These are phyloP conservation scores for Alternaria atra DNA, from an alignment of 2,329 filamentous ascomycete genomes.

Conservation along the genomic window DNA sequence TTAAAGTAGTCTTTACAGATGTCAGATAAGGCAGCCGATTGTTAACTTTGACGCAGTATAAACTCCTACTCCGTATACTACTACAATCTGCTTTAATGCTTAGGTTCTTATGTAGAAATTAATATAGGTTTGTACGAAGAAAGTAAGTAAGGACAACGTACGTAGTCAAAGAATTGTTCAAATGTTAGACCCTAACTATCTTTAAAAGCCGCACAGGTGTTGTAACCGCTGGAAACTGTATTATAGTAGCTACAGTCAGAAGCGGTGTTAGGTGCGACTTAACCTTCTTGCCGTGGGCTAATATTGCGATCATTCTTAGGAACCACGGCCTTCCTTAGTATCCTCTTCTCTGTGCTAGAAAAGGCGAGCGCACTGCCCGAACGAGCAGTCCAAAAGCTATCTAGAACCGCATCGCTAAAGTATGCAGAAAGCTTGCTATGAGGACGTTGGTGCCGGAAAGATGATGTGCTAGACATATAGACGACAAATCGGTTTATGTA, in stretches of 20 bases:
- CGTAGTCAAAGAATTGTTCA: constrained; percentile 20
- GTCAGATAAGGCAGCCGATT: too few species aligned
- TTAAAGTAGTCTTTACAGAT: too few species aligned
- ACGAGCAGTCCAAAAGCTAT: not conserved
- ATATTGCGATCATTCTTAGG: constrained; percentile 1
- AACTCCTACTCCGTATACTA: too few species aligned
- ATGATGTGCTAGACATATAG: not conserved
- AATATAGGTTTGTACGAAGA: too few species aligned
- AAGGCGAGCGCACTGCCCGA: not conserved
- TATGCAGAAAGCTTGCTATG: not conserved
- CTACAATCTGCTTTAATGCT: too few species aligned
- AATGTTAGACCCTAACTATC: constrained; percentile 15
- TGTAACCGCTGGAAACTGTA: constrained; percentile 5
- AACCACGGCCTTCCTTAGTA: not conserved
- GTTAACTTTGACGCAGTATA: too few species aligned
- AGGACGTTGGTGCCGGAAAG: not conserved
- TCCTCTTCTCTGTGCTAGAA: not conserved
- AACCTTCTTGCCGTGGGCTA: constrained; percentile 16
- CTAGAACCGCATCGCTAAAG: not conserved
- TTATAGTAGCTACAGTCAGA: constrained; percentile 25
- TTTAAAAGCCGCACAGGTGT: constrained; percentile 17
- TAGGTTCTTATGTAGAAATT: too few species aligned
- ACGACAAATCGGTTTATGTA: not conserved
- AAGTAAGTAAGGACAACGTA: too few species aligned
- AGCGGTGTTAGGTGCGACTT: constrained; percentile 17